phyloP scores from a whole-genome alignment of 2,329 filamentous ascomycete genomes.

The Pochonia chlamydosporia region DNA sequence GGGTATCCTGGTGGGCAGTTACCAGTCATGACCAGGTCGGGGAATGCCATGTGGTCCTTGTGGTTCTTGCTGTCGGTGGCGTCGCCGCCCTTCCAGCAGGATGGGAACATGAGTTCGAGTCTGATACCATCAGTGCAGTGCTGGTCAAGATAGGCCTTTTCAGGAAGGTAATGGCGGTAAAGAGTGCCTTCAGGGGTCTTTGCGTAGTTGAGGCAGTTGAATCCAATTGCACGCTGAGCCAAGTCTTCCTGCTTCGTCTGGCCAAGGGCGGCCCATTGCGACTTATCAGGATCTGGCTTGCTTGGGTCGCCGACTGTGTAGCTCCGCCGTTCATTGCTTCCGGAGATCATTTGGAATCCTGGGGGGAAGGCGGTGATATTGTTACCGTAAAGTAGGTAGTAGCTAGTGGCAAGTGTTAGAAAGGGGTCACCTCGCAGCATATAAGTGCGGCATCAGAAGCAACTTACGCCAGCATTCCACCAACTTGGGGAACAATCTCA shows the following conservation, averaged over 20 bases:
- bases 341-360: slow-evolving; percentile 78
- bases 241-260: slow-evolving; percentile 63
- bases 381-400: slow-evolving; percentile 73
- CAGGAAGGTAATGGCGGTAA: slow-evolving; percentile 74
- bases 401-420: slow-evolving; percentile 41
- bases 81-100: slow-evolving; percentile 74
- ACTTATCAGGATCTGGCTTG: slow-evolving; percentile 59
- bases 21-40: slow-evolving; percentile 69
- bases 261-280: slow-evolving; percentile 59
- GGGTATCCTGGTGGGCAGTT: slow-evolving; percentile 66
- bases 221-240: slow-evolving; percentile 76
- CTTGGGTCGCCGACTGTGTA: slow-evolving; percentile 65
- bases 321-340: slow-evolving; percentile 60
- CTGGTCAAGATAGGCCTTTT: slow-evolving; percentile 71
- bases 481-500: slow-evolving; percentile 65
- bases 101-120: slow-evolving; percentile 81
- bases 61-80: slow-evolving; percentile 45
- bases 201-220: slow-evolving; percentile 89
- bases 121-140: slow-evolving; percentile 80
- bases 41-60: slow-evolving; percentile 69
- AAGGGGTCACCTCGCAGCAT: background rate
- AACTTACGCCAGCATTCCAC: slow-evolving; percentile 80
- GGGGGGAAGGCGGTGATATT: slow-evolving; percentile 68
- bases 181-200: slow-evolving; percentile 63
- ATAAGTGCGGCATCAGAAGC: background rate